Percentiles rank a stretch among this genome's conserved stretches.
Conservation (phyloP, 2,329 filamentous ascomycete species). For the Colletotrichum incanum region DNA sequence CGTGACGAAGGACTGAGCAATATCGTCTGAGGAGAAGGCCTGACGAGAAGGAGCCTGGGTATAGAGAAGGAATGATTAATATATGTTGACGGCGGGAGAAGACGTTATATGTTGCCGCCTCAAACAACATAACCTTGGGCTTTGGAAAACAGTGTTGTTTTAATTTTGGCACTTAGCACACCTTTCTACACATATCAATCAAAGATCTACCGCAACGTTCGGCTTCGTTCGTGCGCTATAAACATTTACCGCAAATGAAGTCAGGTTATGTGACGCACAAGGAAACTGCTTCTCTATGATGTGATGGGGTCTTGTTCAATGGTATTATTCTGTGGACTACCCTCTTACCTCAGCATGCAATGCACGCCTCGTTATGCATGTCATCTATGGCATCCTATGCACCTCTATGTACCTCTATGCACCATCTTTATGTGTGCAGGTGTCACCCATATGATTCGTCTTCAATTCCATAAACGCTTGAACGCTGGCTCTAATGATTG, state of each 20-base stretch:
- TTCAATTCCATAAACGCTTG: neutral
- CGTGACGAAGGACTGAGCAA: slow-evolving; percentile 34
- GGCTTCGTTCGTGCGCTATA: too few species aligned
- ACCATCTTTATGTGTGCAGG: neutral
- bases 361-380: neutral
- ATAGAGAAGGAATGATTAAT: neutral
- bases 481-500: neutral
- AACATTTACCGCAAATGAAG: too few species aligned
- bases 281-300: neutral
- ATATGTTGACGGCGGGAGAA: too few species aligned
- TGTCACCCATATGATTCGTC: neutral
- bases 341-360: neutral
- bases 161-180: neutral
- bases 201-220: too few species aligned
- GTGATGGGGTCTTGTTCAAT: neutral
- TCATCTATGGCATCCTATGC: neutral
- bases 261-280: neutral
- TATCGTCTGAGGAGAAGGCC: neutral
- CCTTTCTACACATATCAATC: neutral
- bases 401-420: too few species aligned
- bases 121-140: slow-evolving; percentile 6
- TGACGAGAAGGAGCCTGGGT: too few species aligned
- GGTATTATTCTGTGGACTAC: neutral
- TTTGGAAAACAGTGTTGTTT: slow-evolving; percentile 22
- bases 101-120: neutral